These are phyloP conservation scores for Taiwanofungus camphoratus DNA, from an alignment of 1,284 basidiomycete species.

Conservation along the genomic window DNA sequence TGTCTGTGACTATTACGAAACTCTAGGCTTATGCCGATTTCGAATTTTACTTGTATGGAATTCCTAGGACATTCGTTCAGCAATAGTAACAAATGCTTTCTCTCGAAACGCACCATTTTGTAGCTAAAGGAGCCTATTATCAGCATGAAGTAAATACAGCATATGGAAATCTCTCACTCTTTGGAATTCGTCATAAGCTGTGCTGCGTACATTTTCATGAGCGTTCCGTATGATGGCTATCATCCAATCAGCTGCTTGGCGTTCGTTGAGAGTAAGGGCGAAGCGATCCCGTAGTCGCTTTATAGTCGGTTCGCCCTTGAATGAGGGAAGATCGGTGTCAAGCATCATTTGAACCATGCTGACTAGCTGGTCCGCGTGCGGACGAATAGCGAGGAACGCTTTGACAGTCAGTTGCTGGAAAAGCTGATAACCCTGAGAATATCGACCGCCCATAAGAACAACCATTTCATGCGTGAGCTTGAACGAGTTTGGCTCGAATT, in stretches of 20 bases:
- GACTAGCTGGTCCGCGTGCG: conserved; percentile 86
- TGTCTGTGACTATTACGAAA: too few relatives aligned
- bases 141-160: not conserved
- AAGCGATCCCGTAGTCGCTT: conserved; percentile 85
- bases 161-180: conserved; percentile 43
- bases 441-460: conserved; percentile 91
- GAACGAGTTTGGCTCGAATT: conserved; percentile 97
- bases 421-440: conserved; percentile 88
- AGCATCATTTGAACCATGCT: conserved; percentile 92
- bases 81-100: not conserved
- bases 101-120: conserved; percentile 41
- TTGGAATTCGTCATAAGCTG: conserved; percentile 92
- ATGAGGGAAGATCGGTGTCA: conserved; percentile 90
- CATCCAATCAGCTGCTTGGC: conserved; percentile 93
- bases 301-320: conserved; percentile 94
- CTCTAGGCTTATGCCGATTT: too few relatives aligned
- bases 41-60: conserved; percentile 54
- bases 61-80: conserved; percentile 29
- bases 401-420: conserved; percentile 95
- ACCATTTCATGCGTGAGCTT: conserved; percentile 99
- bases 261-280: conserved; percentile 76
- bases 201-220: conserved; percentile 89
- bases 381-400: conserved; percentile 92
- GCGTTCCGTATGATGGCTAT: conserved; percentile 86
- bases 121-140: conserved; percentile 28